Conservation (phyloP, 805 yeast species). For the Candida germanica region DNA sequence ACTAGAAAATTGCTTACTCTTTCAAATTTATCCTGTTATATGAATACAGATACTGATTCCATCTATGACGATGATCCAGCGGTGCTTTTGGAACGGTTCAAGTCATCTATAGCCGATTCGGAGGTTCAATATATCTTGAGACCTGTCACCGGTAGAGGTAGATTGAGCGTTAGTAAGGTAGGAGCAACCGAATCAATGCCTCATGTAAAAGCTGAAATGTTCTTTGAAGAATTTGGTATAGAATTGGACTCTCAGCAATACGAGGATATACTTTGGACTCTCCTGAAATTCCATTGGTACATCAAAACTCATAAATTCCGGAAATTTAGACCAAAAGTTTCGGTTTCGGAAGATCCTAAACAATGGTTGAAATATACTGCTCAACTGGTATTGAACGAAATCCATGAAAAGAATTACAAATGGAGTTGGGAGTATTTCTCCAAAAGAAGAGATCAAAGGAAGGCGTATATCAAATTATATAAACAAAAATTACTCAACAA, state of each 20-base stretch:
- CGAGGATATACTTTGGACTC: constrained; percentile 73
- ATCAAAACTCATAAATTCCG: constrained; percentile 73
- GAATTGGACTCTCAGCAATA: constrained; percentile 84
- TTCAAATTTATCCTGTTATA: constrained; percentile 72
- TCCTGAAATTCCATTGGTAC: constrained; percentile 78
- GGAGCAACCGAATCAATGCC: constrained; percentile 69
- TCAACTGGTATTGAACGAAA: constrained; percentile 68
- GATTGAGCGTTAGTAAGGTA: constrained; percentile 71
- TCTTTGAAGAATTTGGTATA: constrained; percentile 86
- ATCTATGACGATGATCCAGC: constrained; percentile 48
- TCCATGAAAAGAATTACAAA: constrained; percentile 72
- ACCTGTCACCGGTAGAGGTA: constrained; percentile 90
- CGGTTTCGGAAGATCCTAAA: constrained; percentile 58
- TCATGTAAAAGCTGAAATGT: constrained; percentile 68
- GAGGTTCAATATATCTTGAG: constrained; percentile 58
- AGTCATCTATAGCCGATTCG: constrained; percentile 5
- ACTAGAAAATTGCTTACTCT: constrained; percentile 77
- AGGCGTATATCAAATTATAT: constrained; percentile 66
- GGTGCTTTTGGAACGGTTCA: constrained; percentile 46
- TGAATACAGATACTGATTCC: constrained; percentile 67
- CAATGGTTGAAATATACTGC: constrained; percentile 86
- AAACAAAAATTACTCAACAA: constrained; percentile 47
- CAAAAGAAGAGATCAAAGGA: constrained; percentile 69
- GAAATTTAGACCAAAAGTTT: constrained; percentile 59
- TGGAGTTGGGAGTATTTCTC: constrained; percentile 89